Conservation (phyloP, 1,139 yeast species). For the Pichia sp. region DNA sequence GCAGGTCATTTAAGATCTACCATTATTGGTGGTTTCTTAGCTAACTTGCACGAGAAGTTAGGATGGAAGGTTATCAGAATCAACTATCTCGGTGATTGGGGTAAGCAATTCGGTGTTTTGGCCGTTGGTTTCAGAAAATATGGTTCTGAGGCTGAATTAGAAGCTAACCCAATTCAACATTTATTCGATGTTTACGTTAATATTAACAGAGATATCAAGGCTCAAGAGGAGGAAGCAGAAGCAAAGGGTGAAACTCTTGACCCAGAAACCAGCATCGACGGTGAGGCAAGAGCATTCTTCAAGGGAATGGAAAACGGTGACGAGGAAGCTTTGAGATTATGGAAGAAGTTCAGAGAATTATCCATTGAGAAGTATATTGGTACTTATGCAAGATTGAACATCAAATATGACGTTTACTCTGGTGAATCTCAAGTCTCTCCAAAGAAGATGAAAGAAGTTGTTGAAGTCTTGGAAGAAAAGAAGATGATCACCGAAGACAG, state of each 20-base stretch:
- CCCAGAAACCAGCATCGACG: conserved; percentile 53
- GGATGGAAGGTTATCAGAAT: conserved; percentile 90
- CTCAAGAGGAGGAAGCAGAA: conserved; percentile 38
- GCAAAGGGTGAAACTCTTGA: conserved; percentile 47
- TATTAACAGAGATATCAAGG: conserved; percentile 70
- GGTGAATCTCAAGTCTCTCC: conserved; percentile 94
- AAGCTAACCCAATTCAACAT: conserved; percentile 84
- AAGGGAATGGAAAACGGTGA: conserved; percentile 94
- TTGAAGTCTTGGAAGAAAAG: conserved; percentile 55
- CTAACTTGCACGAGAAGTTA: conserved; percentile 81
- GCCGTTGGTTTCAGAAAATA: conserved; percentile 88
- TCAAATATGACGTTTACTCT: conserved; percentile 77
- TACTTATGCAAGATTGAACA: conserved; percentile 89
- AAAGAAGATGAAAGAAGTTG: conserved; percentile 63
- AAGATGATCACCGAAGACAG: conserved; percentile 77
- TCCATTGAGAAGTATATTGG: conserved; percentile 80
- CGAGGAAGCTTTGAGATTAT: conserved; percentile 63
- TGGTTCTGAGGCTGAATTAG: conserved; percentile 71
- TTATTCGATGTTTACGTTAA: conserved; percentile 90
- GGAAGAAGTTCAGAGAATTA: conserved; percentile 86
- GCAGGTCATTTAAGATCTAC: conserved; percentile 99
- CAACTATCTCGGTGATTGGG: conserved; percentile 99
- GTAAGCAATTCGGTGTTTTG: conserved; percentile 93
- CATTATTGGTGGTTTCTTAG: conserved; percentile 93
- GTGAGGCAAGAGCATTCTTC: conserved; percentile 82